Evolutionary conservation across 495 filamentous ascomycete genomes (phyloP), one percentile per base, ranked within the genome.

Genomic region (Penicillium paxilli): DNA sequence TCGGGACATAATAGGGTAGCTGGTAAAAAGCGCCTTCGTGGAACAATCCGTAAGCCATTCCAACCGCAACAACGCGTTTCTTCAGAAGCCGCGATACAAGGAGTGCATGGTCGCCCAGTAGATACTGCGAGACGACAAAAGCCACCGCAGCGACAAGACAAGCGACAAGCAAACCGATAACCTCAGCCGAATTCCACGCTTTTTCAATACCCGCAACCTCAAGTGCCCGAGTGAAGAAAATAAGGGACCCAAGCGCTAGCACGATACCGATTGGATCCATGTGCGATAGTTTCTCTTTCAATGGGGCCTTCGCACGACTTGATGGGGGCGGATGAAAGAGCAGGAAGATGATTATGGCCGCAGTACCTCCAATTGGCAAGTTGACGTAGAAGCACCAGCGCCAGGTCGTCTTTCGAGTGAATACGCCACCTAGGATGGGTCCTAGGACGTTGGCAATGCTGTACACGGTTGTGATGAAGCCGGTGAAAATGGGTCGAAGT

Each of bases 151-250:
- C 56, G 10, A 66, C 7, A 5, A 40, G 58, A 33, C 67, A 74
- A 24, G 70, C 71, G 5, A 82, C 73, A 3, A 83, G 63, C 2
- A 70, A 37, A 10, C 73, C 81, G 30, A 83, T 73, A 16, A 83
- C 71, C 7, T 51, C 49, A 45, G 65, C 62, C 53, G 54, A 63
- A 26, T 66, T 69, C 81, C 86, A 89, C 1, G 81, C 37, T 49
- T 82, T 75, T 7, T 75, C 70, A 3, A 69, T 62, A 9, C 83
- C 86, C 4, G 84, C 87, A 74, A 78, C 89, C 64, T 89, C 81
- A 17, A 89, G 72, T 21, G 84, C 86, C 26, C 89, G 73, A 22
- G 89, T 62, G 26, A 86, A 64, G 59, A 74, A 83, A 28, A 85
- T 62, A 16, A 87, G 67, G 5, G 69, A 69, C 2, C 78, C 77